phyloP scores from a whole-genome alignment of 495 filamentous ascomycete genomes.

The Amniculicola lignicola region DNA sequence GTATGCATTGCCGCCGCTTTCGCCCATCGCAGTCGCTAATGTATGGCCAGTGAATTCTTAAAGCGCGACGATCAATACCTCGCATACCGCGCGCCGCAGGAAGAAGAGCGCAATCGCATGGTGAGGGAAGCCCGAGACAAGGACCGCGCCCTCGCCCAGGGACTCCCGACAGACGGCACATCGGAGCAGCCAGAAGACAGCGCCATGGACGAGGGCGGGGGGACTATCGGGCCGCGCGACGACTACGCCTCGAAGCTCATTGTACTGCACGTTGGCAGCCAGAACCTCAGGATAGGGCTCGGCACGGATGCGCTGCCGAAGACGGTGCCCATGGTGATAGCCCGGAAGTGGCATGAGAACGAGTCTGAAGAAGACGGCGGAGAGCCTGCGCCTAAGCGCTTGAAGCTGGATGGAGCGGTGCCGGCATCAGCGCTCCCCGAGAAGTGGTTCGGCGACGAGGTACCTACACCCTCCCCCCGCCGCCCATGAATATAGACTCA shows the following conservation, averaged over 20 bases:
- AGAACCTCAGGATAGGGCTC: conserved; percentile 88
- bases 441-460: conserved; percentile 81
- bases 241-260: conserved; percentile 84
- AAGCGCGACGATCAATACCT: conserved; percentile 97
- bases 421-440: conserved; percentile 55
- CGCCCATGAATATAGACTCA: conserved; percentile 9
- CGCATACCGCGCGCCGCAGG: conserved; percentile 78
- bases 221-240: conserved; percentile 14
- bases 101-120: conserved; percentile 74
- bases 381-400: conserved; percentile 82
- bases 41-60: conserved; percentile 64
- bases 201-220: conserved; percentile 53
- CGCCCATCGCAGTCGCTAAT: background rate
- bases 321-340: conserved; percentile 89
- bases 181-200: conserved; percentile 58
- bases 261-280: conserved; percentile 95
- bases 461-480: conserved; percentile 39
- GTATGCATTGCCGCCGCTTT: background rate
- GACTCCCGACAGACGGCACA: conserved; percentile 50
- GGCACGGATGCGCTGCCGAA: conserved; percentile 93
- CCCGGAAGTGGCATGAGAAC: conserved; percentile 65
- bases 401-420: conserved; percentile 65
- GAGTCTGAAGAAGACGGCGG: conserved; percentile 76
- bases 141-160: conserved; percentile 76
- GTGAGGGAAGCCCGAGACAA: conserved; percentile 79